Evolutionary conservation across 306 rosid species (phyloP), one percentile per base, ranked within the genome.

Genomic region (Mimosa bimucronata): DNA sequence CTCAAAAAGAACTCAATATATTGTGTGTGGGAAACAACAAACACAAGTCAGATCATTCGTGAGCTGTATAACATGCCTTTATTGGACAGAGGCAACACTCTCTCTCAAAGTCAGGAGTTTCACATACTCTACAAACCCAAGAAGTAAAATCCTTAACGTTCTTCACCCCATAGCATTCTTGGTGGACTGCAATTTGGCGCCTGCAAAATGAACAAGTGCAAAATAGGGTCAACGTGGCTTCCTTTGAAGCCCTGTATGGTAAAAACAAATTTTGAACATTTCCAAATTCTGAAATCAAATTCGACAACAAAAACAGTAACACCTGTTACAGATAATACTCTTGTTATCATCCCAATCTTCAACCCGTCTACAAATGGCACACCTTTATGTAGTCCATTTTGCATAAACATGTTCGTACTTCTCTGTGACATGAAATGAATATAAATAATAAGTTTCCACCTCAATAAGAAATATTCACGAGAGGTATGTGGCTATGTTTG

Each of bases 51-150:
- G 78, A 74, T 67, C n/a, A 16, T 57, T 73, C 74, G 77, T 75
- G 69, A 87, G 69, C 55, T 53, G 71, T 80, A 69, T 64, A 74
- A 69, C 83, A 61, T 77, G 89, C 98, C 98, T 88, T 89, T 53
- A 94, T 94, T 48, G 98, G 98, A 89, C 98, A 94, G 65, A 94
- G 97, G 82, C 98, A 94, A 77, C 98, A 94, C 50, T 94, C 97
- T 80, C 94, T 91, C 75, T 77, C 91, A 45, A 90, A 81, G 60
- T 90, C 86, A 80, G 97, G 97, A 80, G 92, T 88, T 89, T 94
- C 98, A 79, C 98, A 94, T 44, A 88, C 94, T 85, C 95, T 90
- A 75, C 98, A 94, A 87, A 94, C 98, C 98, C 98, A 94, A 29
- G 98, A 94, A 70, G 94, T 88, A 88, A 94, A 91, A 87, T 94